These are phyloP conservation scores for Colletotrichum trifolii DNA, from an alignment of 2,329 filamentous ascomycete species.

Conservation along the genomic window DNA sequence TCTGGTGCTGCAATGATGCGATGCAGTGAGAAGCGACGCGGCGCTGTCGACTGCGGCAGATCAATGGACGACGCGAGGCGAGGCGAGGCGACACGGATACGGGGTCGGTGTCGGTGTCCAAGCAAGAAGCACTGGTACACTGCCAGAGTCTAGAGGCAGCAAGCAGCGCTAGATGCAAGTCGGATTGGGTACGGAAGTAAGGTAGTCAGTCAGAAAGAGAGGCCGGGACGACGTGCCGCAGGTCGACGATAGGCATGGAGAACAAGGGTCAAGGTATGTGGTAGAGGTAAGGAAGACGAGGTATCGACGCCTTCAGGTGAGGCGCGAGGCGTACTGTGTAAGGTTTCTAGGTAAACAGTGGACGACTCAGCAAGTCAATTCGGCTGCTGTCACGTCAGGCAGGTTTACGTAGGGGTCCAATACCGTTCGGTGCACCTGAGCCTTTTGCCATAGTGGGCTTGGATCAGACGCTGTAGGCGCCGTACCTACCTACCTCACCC, in stretches of 20 bases:
- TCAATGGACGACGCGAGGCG: conserved; percentile 19
- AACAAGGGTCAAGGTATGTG: conserved; percentile 37
- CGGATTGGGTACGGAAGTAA: conserved; percentile 3
- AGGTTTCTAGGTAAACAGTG: background rate
- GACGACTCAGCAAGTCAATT: too few relatives aligned
- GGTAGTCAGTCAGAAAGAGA: conserved; percentile 20
- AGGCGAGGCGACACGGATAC: conserved; percentile 19
- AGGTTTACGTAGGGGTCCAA: too few relatives aligned
- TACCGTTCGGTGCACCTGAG: background rate
- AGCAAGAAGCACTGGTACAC: too few relatives aligned
- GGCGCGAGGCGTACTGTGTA: background rate
- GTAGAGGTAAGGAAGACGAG: conserved; percentile 19
- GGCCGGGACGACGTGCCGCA: conserved; percentile 36
- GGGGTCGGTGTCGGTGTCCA: too few relatives aligned
- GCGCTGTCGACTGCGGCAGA: background rate
- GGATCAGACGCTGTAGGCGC: too few relatives aligned
- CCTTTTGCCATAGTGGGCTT: too few relatives aligned
- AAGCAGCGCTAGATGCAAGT: background rate
- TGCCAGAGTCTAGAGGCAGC: conserved; percentile 14
- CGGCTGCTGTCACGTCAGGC: too few relatives aligned
- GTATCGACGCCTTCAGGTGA: background rate
- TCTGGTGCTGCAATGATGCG: conserved; percentile 31
- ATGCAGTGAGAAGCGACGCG: conserved; percentile 24
- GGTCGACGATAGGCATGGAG: conserved; percentile 32
- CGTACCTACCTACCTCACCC: background rate